Evolutionary conservation across 176 grass and related monocot genomes (phyloP).

Genomic region (Thalia dealbata): DNA sequence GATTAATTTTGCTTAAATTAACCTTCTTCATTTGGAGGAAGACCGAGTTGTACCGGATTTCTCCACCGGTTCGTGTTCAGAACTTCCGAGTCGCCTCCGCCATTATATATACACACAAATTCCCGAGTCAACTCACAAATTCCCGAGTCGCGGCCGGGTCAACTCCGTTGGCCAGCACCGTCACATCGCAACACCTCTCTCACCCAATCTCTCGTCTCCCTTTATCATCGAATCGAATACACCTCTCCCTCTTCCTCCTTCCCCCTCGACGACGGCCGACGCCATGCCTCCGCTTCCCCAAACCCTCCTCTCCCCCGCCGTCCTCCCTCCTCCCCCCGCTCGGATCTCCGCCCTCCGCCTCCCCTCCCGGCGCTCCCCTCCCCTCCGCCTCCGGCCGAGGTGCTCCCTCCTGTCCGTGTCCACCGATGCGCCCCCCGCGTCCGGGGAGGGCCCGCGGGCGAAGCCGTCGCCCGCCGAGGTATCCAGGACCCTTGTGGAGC

Average conservation of each 20-base stretch:
- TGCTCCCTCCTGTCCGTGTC: slow-evolving; percentile 26
- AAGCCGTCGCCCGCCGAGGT: slow-evolving; percentile 62
- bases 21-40: too few relatives aligned
- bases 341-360: neutral
- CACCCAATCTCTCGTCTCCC: neutral
- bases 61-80: too few relatives aligned
- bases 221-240: neutral
- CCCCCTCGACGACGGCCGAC: neutral
- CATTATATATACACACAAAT: neutral
- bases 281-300: slow-evolving; percentile 21
- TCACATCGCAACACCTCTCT: too few relatives aligned
- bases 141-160: neutral
- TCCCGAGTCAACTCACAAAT: neutral
- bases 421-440: slow-evolving; percentile 1
- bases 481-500: slow-evolving; percentile 66
- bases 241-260: neutral
- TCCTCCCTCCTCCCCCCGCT: slow-evolving; percentile 1
- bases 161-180: neutral
- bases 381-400: neutral
- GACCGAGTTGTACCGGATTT: too few relatives aligned
- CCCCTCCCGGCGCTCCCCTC: neutral
- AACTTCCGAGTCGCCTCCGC: too few relatives aligned
- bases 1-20: too few relatives aligned
- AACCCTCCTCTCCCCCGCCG: slow-evolving; percentile 15
- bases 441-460: neutral